Conservation (phyloP, 345 rosid species). For the Stellera chamaejasme region DNA sequence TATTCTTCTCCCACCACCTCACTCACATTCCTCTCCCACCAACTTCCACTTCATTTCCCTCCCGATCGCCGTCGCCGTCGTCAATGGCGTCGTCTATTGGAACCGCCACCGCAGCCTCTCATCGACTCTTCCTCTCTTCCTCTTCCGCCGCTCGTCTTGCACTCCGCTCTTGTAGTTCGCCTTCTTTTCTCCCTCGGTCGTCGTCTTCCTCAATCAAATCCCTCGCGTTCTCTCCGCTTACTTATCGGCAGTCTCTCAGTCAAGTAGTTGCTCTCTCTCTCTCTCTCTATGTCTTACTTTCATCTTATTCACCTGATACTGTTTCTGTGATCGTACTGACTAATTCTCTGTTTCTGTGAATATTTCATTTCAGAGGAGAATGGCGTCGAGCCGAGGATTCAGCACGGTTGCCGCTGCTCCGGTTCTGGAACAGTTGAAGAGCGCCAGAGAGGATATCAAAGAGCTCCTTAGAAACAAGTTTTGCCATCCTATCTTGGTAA, state of each 20-base stretch:
- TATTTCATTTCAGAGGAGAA: slow-evolving; percentile 25
- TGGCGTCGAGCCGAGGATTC: slow-evolving; percentile 23
- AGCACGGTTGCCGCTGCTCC: slow-evolving; percentile 48
- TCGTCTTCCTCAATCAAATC: slow-evolving; percentile 38
- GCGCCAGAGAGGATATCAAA: slow-evolving; percentile 84
- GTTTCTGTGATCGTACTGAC: background rate
- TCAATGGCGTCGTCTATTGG: slow-evolving; percentile 49
- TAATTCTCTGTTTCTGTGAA: background rate
- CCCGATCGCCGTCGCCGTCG: slow-evolving; percentile 11
- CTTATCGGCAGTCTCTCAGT: slow-evolving; percentile 26
- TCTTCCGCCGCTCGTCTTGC: slow-evolving; percentile 33
- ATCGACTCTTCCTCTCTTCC: slow-evolving; percentile 43
- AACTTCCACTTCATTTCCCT: slow-evolving; percentile 5
- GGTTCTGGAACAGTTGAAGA: slow-evolving; percentile 72
- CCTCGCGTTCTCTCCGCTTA: slow-evolving; percentile 42
- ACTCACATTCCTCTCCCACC: slow-evolving; percentile 9
- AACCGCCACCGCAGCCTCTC: slow-evolving; percentile 44
- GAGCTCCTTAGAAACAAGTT: slow-evolving; percentile 63
- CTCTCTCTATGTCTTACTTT: background rate
- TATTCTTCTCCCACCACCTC: background rate
- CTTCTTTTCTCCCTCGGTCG: slow-evolving; percentile 17
- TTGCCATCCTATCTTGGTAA: slow-evolving; percentile 84
- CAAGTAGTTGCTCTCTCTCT: slow-evolving; percentile 33
- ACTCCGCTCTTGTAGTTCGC: slow-evolving; percentile 16
- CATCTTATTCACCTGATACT: background rate